Percentiles rank a stretch among this genome's conserved stretches.
These are phyloP conservation scores for Fusarium burgessii DNA, from an alignment of 2,329 filamentous ascomycete species.

Conservation along the genomic window DNA sequence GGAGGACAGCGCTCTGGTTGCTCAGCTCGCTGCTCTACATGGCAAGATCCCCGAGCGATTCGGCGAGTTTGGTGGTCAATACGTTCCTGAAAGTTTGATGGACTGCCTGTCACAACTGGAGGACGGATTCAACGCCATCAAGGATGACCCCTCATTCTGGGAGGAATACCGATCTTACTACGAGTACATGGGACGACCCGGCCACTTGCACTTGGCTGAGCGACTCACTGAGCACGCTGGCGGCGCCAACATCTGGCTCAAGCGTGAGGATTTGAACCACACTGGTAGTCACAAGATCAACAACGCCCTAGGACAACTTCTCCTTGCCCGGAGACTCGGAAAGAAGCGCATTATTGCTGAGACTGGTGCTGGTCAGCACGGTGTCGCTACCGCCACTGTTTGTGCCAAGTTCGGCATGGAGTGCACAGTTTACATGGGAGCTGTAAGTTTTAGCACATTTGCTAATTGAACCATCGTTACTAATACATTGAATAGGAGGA, in stretches of 20 bases:
- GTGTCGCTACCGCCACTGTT: slow-evolving; percentile 96
- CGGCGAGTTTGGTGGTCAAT: slow-evolving; percentile 96
- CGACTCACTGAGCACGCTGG: slow-evolving; percentile 89
- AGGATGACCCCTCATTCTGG: slow-evolving; percentile 93
- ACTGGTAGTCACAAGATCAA: slow-evolving; percentile 99
- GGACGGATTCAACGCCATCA: slow-evolving; percentile 87
- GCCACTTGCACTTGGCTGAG: slow-evolving; percentile 89
- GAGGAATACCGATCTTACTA: slow-evolving; percentile 97
- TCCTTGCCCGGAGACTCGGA: slow-evolving; percentile 85
- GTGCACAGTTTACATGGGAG: slow-evolving; percentile 98
- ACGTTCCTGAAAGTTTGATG: slow-evolving; percentile 97
- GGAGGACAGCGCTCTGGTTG: slow-evolving; percentile 73
- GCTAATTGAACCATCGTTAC: slow-evolving; percentile 2
- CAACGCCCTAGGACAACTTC: slow-evolving; percentile 93
- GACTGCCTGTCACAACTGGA: slow-evolving; percentile 94
- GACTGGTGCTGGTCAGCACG: slow-evolving; percentile 96
- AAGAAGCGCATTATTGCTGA: slow-evolving; percentile 99
- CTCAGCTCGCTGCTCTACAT: slow-evolving; percentile 87
- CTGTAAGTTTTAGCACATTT: slow-evolving; percentile 57
- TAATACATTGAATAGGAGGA: slow-evolving; percentile 72
- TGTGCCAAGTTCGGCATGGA: slow-evolving; percentile 99
- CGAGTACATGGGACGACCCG: slow-evolving; percentile 95
- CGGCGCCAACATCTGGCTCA: slow-evolving; percentile 96
- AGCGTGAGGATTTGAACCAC: slow-evolving; percentile 97
- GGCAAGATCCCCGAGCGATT: slow-evolving; percentile 86